Evolutionary conservation across 805 yeast species (phyloP), one percentile per base, ranked within the genome.

Genomic region (Myxozyma nipponensis): DNA sequence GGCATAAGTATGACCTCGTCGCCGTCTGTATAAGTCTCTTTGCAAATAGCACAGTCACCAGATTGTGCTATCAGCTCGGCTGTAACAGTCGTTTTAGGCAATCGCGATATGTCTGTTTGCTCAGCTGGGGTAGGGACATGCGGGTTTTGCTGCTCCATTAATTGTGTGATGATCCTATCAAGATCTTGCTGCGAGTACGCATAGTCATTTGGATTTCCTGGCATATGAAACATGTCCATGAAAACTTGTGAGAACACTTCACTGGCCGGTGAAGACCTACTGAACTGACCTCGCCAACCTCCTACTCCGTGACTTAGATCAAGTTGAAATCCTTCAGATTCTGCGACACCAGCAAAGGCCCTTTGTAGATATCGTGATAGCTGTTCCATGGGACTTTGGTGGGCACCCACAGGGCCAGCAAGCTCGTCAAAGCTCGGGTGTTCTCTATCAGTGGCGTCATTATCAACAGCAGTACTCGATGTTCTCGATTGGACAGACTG

Each of bases 21-120:
- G 9, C 30, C 38, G 6, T 19, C 39, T 19, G 48, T 44, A 36
- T 50, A 57, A 2, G 21, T 38, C 15, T 59, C 62, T 34, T 47
- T 52, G 47, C 62, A 59, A 15, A 59, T 50, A 3, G 59, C 57
- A 28, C 62, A 59, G 17, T 55, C 62, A 3, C 47, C 22, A n/a
- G 47, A 35, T 24, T 35, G 28, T 25, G 35, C 44, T 36, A 47
- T 25, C n/a, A 38, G 25, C 17, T 47, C 49, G 7, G n/a, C 44
- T 18, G 48, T 39, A 10, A 54, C 4, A 4, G 6, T 6, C 23
- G 13, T 24, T 4, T 9, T 39, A 9, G 50, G 53, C 13, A 54
- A 40, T 2, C 45, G 49, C 7, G 46, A n/a, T 13, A 57, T 49
- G 9, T 42, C 49, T 4, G 17, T 24, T 17, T 45, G 50, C 21